Evolutionary conservation across 2,329 filamentous ascomycete species (phyloP).

Genomic region (Nothophoma quercina): DNA sequence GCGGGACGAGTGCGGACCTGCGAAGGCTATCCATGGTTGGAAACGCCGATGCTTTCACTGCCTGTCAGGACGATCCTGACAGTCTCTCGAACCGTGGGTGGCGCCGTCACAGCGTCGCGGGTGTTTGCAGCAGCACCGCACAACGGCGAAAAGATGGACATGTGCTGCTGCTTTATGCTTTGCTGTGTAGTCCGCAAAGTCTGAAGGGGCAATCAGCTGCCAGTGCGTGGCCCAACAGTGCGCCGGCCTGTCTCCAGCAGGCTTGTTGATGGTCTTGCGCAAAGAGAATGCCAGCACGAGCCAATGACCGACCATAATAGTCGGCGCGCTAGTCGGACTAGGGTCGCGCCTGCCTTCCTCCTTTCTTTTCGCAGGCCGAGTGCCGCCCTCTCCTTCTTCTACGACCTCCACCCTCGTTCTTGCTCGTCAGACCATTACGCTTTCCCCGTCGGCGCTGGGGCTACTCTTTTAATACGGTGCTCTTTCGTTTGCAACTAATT

Average conservation of each 20-base stretch:
- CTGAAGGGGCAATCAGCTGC: background rate
- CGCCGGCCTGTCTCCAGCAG: slow-evolving; percentile 7
- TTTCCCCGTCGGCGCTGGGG: slow-evolving; percentile 30
- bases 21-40: slow-evolving; percentile 14
- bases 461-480: slow-evolving; percentile 40
- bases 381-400: slow-evolving; percentile 25
- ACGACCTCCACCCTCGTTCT: slow-evolving; percentile 29
- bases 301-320: slow-evolving; percentile 10
- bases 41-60: slow-evolving; percentile 19
- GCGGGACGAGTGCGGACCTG: slow-evolving; percentile 12
- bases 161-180: slow-evolving; percentile 3
- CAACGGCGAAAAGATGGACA: background rate
- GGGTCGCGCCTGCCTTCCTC: slow-evolving; percentile 22
- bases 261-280: slow-evolving; percentile 16
- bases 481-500: slow-evolving; percentile 44
- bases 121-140: slow-evolving; percentile 1
- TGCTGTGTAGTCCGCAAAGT: background rate
- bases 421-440: slow-evolving; percentile 34
- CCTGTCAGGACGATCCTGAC: slow-evolving; percentile 12
- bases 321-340: slow-evolving; percentile 16
- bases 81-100: slow-evolving; percentile 11
- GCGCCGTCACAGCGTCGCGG: background rate
- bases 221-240: slow-evolving; percentile 15
- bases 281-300: slow-evolving; percentile 17
- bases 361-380: slow-evolving; percentile 22